Evolutionary conservation across 2,329 filamentous ascomycete genomes (phyloP), one percentile per base, ranked within the genome.

Genomic region (Apiospora saccharicola): DNA sequence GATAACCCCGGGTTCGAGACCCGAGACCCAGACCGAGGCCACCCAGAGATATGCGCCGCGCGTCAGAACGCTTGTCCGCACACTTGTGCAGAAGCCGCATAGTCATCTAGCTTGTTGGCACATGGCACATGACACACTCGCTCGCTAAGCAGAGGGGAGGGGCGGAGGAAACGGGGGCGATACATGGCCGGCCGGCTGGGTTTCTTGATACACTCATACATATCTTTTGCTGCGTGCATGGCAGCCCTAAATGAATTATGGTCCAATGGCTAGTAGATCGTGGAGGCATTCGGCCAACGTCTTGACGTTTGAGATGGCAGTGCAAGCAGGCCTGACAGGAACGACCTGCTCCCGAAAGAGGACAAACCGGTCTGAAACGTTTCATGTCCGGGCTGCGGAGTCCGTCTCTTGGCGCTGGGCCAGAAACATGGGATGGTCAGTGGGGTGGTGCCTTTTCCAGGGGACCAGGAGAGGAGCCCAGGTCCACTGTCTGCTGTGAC

Each of bases 321-420:
- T 64, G 57, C 34, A 64, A 22, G 53, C 53, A 61, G 53, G 53
- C 53, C 53, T 61, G 53, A 64, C 57, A 64, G 57, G 57, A 64
- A 64, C 57, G 30, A n/a, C 34, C 41, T 30, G 57, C 10, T 64
- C 19, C 57, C 57, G 57, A 61, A 64, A 41, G 57, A 64, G 57
- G 57, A 64, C 57, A 64, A 64, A 64, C 57, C 57, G 12, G 30
- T 64, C 57, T 64, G 57, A 64, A 64, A 64, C 57, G 57, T 64
- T 64, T 64, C 57, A 34, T 64, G 57, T 64, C 57, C 57, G 57
- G 57, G 19, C 57, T 24, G 57, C 57, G 57, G 57, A 64, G 57
- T 34, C 34, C 10, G 34, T 12, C 30, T 12, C 57, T 41, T 41
- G 57, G 34, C 57, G 57, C 19, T 64, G 10, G 13, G 14, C 57